phyloP scores from a whole-genome alignment of 192 early-diverging fungal species.

The Gorgonomyces haynaldii region DNA sequence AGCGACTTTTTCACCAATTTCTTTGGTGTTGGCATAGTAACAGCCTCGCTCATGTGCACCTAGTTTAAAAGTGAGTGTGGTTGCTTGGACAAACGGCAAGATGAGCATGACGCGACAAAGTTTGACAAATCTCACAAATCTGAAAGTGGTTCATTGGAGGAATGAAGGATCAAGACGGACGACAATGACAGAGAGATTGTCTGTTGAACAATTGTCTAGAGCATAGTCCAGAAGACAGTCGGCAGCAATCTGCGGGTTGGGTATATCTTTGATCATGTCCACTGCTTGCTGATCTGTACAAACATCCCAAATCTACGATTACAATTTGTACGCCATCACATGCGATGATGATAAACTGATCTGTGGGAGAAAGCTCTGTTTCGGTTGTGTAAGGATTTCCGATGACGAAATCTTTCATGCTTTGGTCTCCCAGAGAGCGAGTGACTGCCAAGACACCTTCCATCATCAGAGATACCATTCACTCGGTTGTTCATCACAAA shows the following conservation, averaged over 20 bases:
- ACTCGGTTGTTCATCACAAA: conserved; percentile 97
- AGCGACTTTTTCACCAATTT: conserved; percentile 78
- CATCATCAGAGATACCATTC: conserved; percentile 53
- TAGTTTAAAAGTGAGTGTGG: conserved; percentile 6
- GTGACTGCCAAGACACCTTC: conserved; percentile 89
- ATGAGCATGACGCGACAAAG: no score
- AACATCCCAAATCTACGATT: conserved; percentile 83
- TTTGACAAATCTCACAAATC: no score
- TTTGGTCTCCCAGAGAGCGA: conserved; percentile 83
- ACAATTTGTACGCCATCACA: conserved; percentile 80
- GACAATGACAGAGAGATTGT: conserved; percentile 85
- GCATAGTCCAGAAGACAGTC: conserved; percentile 73
- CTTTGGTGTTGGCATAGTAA: conserved; percentile 72
- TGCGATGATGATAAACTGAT: conserved; percentile 82
- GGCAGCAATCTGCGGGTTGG: conserved; percentile 68
- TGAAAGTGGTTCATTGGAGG: no score
- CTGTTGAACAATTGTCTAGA: conserved; percentile 82
- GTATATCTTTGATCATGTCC: conserved; percentile 65
- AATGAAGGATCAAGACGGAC: conserved; percentile 16
- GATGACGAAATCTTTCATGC: conserved; percentile 94
- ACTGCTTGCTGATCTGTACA: conserved; percentile 90
- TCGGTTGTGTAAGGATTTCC: conserved; percentile 94
- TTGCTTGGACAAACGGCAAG: background rate
- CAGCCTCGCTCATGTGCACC: conserved; percentile 41
- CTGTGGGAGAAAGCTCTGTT: conserved; percentile 59